Conservation (phyloP, 768 basidiomycete genomes). For the Termitomyces sp. region DNA sequence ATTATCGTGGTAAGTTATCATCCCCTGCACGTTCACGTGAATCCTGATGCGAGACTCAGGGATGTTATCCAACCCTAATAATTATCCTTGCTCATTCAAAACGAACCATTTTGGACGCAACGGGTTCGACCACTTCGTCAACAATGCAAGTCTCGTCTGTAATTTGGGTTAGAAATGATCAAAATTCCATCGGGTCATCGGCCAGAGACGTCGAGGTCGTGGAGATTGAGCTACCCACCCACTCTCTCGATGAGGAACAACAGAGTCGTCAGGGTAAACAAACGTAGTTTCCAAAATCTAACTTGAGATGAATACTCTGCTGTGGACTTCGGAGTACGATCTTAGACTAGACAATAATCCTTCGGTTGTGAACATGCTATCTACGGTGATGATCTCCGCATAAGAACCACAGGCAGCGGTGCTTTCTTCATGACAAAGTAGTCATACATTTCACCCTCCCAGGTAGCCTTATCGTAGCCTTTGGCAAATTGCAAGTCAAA, state of each 20-base stretch:
- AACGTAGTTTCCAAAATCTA: neutral
- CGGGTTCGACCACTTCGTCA: neutral
- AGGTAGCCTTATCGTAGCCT: slow-evolving; percentile 20
- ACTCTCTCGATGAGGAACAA: neutral
- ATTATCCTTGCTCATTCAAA: slow-evolving; percentile 6
- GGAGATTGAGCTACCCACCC: neutral
- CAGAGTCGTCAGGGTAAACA: neutral
- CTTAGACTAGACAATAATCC: no score
- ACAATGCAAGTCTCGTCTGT: neutral
- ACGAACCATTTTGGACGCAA: neutral
- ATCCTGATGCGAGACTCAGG: neutral
- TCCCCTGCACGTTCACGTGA: neutral
- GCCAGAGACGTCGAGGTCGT: neutral
- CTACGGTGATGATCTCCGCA: neutral
- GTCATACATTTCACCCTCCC: slow-evolving; percentile 26
- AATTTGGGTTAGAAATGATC: neutral
- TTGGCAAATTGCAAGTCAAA: slow-evolving; percentile 27
- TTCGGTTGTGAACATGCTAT: neutral
- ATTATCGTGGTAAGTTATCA: slow-evolving; percentile 1
- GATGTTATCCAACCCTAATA: slow-evolving; percentile 2
- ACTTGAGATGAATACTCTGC: neutral
- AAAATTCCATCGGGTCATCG: neutral
- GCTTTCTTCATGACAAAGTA: slow-evolving; percentile 31
- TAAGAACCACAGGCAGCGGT: slow-evolving; percentile 20
- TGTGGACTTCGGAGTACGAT: no score